phyloP scores from a whole-genome alignment of 768 basidiomycete genomes.

The Lentinula raphanica region DNA sequence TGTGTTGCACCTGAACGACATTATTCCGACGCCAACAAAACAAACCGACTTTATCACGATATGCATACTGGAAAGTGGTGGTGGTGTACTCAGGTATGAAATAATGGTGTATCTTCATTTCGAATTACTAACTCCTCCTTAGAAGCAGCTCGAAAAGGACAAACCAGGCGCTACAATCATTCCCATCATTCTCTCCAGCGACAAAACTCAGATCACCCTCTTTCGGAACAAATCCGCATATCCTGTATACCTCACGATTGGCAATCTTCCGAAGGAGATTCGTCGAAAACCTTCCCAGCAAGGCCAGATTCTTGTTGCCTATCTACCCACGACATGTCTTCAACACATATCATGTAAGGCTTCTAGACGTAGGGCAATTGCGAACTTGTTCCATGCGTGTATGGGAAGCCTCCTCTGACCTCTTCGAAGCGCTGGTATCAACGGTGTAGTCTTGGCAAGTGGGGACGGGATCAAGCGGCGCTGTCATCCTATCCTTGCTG shows the following conservation, averaged over 20 bases:
- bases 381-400: conserved; percentile 24
- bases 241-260: too few relatives aligned
- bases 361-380: conserved; percentile 9
- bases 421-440: conserved; percentile 12
- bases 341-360: conserved; percentile 2
- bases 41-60: conserved; percentile 29
- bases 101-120: conserved; percentile 26
- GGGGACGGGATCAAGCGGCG: not conserved
- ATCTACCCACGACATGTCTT: conserved; percentile 24
- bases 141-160: conserved; percentile 1
- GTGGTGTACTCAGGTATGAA: conserved; percentile 43
- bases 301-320: conserved; percentile 24
- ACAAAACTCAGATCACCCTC: too few relatives aligned
- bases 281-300: conserved; percentile 11
- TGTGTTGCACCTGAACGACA: conserved; percentile 31
- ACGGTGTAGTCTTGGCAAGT: conserved; percentile 6
- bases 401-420: conserved; percentile 16
- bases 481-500: too few relatives aligned
- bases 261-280: too few relatives aligned
- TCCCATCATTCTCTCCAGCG: too few relatives aligned
- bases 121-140: not conserved
- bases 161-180: conserved; percentile 14
- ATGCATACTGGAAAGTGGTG: conserved; percentile 49
- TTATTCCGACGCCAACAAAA: conserved; percentile 24
- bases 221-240: too few relatives aligned